phyloP scores from a whole-genome alignment of 331 rosid genomes.

The Malus hybrid region DNA sequence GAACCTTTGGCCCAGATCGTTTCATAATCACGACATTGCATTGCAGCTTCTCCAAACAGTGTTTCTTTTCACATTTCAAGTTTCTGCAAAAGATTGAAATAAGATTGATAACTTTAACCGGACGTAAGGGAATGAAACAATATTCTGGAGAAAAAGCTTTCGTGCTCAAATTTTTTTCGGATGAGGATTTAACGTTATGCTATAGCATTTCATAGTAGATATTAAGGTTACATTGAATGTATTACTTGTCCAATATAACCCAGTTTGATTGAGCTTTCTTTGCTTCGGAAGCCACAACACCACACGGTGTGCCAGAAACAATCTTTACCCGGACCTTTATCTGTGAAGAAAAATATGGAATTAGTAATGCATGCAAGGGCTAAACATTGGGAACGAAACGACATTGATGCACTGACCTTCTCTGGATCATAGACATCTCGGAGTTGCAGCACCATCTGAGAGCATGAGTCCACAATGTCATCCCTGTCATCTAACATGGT shows the following conservation, averaged over 20 bases:
- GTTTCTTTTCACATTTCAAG: conserved; percentile 68
- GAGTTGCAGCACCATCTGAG: conserved; percentile 79
- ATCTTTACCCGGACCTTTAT: conserved; percentile 74
- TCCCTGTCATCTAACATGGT: conserved; percentile 62
- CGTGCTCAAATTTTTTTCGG: no score
- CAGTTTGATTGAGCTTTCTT: conserved; percentile 83
- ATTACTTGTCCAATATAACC: conserved; percentile 91
- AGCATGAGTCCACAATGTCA: conserved; percentile 69
- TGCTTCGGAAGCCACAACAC: conserved; percentile 82
- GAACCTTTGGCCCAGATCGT: conserved; percentile 61
- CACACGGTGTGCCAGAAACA: conserved; percentile 43
- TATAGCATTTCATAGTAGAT: neutral
- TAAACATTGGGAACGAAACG: neutral
- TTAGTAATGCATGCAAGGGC: neutral
- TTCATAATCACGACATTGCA: conserved; percentile 87
- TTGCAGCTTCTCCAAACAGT: conserved; percentile 80
- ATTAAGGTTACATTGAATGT: conserved; percentile 9
- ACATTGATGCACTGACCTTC: conserved; percentile 41
- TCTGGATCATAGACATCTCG: conserved; percentile 75
- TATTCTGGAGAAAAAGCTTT: neutral
- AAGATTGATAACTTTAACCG: conserved; percentile 11
- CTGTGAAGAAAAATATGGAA: conserved; percentile 31
- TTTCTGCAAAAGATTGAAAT: conserved; percentile 37
- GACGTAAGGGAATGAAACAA: neutral
- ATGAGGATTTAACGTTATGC: neutral